These are phyloP conservation scores for Leishmania gerbilli DNA, from an alignment of 208 protist species.

Conservation along the genomic window DNA sequence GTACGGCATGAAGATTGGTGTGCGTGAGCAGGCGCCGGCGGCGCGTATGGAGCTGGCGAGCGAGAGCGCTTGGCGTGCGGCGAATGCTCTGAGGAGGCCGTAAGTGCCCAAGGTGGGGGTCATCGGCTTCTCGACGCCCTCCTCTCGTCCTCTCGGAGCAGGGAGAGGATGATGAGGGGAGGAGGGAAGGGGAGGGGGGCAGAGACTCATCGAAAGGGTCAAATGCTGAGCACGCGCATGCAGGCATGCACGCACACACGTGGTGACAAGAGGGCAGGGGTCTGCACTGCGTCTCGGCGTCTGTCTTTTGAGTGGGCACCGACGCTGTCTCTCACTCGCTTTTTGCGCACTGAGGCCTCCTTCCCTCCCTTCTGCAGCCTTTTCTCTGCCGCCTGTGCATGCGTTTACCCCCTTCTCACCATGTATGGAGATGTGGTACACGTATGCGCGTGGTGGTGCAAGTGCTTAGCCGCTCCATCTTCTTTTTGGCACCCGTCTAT, in stretches of 20 bases:
- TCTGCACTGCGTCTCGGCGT: neutral
- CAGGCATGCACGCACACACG: neutral
- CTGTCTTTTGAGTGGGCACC: neutral
- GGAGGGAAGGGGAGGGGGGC: neutral
- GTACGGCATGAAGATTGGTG: conserved; percentile 37
- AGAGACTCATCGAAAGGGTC: neutral
- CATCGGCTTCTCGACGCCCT: neutral
- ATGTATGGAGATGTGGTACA: neutral
- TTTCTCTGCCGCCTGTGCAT: neutral
- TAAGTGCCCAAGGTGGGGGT: neutral
- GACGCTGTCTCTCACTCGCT: neutral
- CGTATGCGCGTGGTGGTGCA: neutral
- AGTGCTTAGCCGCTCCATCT: neutral
- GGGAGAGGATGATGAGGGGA: neutral
- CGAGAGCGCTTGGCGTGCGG: neutral
- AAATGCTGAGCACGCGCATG: neutral
- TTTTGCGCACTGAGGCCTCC: neutral
- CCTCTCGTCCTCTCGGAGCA: neutral
- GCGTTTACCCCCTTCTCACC: neutral
- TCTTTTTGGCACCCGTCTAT: neutral
- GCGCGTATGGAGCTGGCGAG: conserved; percentile 2
- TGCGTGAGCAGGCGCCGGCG: conserved; percentile 7
- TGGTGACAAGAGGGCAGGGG: neutral
- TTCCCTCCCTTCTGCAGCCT: neutral
- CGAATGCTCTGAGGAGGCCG: neutral